Conservation (phyloP, 768 basidiomycete genomes). For the Psilocybe azurescens region DNA sequence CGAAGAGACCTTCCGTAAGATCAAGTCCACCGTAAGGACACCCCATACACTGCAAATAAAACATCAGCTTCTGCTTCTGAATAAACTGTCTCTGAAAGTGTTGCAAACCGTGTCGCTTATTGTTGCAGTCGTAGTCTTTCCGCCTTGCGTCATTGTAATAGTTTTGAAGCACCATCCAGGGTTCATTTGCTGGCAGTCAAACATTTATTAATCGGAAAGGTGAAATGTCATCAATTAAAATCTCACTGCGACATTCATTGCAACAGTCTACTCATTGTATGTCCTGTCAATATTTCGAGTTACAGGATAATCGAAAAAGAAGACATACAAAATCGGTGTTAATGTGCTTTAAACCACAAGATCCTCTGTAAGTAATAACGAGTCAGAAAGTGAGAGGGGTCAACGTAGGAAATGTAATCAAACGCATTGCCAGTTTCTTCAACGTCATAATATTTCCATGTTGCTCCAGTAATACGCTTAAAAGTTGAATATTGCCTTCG, state of each 20-base stretch:
- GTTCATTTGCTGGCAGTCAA: constrained; percentile 56
- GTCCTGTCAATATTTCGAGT: background rate
- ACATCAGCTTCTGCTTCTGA: background rate
- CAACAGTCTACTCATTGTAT: constrained; percentile 8
- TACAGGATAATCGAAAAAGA: no score
- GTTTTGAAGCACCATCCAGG: constrained; percentile 57
- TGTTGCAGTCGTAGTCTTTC: constrained; percentile 59
- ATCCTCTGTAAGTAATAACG: constrained; percentile 26
- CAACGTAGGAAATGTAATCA: background rate
- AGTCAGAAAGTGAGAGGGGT: background rate
- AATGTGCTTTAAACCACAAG: constrained; percentile 28
- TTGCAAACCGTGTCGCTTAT: constrained; percentile 64
- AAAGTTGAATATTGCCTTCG: constrained; percentile 43
- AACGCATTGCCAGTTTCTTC: constrained; percentile 25
- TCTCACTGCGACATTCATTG: constrained; percentile 14
- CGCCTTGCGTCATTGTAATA: constrained; percentile 66
- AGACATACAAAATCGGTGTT: constrained; percentile 33
- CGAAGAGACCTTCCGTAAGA: constrained; percentile 69
- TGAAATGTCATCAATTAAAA: background rate
- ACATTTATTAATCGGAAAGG: background rate
- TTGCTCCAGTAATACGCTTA: constrained; percentile 42
- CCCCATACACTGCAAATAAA: constrained; percentile 55
- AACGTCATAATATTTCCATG: constrained; percentile 57
- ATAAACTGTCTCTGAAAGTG: background rate
- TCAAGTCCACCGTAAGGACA: constrained; percentile 75